A percentile compares a stretch with the other conserved stretches of the same genome.
phyloP scores from a whole-genome alignment of 208 protist species.

The Herpetomonas muscarum region DNA sequence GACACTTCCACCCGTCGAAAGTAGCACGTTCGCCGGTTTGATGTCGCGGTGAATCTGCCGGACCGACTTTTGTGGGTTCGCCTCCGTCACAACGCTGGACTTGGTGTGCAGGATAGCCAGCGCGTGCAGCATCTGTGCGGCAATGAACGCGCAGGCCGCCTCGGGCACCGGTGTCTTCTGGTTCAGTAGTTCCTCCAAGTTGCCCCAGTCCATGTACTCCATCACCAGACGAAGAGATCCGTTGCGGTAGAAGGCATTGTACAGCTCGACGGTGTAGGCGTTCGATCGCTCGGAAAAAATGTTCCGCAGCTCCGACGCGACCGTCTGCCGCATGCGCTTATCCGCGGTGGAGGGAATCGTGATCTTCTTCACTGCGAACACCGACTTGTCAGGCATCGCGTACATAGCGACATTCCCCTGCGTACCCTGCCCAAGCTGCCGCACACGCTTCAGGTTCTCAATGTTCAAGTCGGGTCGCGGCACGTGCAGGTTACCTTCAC shows the following conservation, averaged over 20 bases:
- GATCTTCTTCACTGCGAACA: slow-evolving; percentile 82
- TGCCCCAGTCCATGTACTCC: slow-evolving; percentile 90
- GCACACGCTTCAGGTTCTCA: slow-evolving; percentile 38
- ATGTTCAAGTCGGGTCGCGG: slow-evolving; percentile 59
- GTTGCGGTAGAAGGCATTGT: slow-evolving; percentile 83
- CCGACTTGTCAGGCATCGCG: slow-evolving; percentile 25
- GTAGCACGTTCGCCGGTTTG: slow-evolving; percentile 84
- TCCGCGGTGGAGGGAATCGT: slow-evolving; percentile 57
- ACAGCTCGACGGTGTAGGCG: slow-evolving; percentile 72
- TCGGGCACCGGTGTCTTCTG: slow-evolving; percentile 40
- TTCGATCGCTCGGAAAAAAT: slow-evolving; percentile 70
- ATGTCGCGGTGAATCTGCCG: slow-evolving; percentile 88
- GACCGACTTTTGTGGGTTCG: slow-evolving; percentile 56
- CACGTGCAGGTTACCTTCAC: slow-evolving; percentile 71
- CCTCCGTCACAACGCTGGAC: slow-evolving; percentile 76
- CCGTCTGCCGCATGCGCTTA: slow-evolving; percentile 56
- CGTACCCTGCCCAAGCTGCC: slow-evolving; percentile 57
- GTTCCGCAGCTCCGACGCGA: slow-evolving; percentile 78
- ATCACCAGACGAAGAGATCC: slow-evolving; percentile 69
- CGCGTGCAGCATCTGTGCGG: slow-evolving; percentile 72
- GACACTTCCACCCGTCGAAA: slow-evolving; percentile 60
- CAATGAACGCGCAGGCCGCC: slow-evolving; percentile 63
- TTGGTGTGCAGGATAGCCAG: slow-evolving; percentile 84
- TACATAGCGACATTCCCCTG: slow-evolving; percentile 83
- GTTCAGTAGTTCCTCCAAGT: slow-evolving; percentile 78